Evolutionary conservation across 371 early-diverging fungal species (phyloP).

Genomic region (Mucor circinelloides): DNA sequence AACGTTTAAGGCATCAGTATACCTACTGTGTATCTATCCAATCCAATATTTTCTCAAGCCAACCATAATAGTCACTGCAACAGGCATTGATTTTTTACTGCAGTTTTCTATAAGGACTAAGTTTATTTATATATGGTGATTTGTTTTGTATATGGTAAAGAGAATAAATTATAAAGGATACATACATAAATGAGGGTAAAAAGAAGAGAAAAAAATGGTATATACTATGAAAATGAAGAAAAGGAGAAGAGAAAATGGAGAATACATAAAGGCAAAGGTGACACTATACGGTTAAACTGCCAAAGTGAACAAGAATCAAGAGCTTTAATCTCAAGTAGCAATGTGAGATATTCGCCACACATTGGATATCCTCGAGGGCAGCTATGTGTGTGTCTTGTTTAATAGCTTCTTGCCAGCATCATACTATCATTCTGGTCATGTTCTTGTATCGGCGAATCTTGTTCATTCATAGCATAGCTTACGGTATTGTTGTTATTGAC

Average conservation of each 20-base stretch:
- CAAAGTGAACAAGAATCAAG: not conserved
- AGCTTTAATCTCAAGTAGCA: not conserved
- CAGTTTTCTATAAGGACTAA: not conserved
- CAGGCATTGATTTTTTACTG: not conserved
- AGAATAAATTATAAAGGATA: not conserved
- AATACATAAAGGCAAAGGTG: not conserved
- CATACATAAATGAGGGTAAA: not conserved
- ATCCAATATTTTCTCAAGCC: not conserved
- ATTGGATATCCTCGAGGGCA: not conserved
- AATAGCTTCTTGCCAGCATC: constrained; percentile 10
- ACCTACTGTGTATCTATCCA: too few relatives aligned
- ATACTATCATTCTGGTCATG: not conserved
- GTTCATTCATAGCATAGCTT: not conserved
- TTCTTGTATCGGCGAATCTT: not conserved
- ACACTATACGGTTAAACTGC: not conserved
- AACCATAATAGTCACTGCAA: not conserved
- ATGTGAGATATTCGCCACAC: not conserved
- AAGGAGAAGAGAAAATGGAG: not conserved
- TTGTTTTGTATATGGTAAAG: not conserved
- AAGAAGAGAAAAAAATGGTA: not conserved
- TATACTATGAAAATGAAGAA: not conserved
- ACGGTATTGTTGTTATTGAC: not conserved
- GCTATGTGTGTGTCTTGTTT: not conserved
- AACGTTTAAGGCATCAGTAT: not conserved
- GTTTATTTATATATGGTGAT: not conserved